Conservation (phyloP, 805 yeast species). For the Candida boidinii region DNA sequence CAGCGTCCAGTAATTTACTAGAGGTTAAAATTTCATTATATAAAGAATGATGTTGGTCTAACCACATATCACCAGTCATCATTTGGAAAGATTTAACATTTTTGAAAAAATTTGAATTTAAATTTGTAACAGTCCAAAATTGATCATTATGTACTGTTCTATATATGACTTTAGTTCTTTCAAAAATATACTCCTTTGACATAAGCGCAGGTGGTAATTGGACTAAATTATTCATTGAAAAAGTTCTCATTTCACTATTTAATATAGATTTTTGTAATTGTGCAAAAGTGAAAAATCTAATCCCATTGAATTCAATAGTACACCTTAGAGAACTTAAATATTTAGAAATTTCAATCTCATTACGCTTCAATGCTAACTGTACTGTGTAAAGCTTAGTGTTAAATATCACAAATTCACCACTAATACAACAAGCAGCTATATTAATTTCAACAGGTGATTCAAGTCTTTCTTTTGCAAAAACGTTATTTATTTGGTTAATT, state of each 20-base stretch:
- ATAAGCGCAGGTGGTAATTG: no score
- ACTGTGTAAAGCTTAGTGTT: no score
- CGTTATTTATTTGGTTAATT: constrained; percentile 1
- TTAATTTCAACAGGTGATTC: no score
- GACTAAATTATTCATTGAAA: no score
- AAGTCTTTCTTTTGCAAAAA: not conserved
- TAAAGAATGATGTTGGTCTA: constrained; percentile 23
- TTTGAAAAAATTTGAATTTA: constrained; percentile 33
- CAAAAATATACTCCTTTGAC: no score
- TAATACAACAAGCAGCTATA: constrained; percentile 34
- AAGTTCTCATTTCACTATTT: no score
- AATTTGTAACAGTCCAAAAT: constrained; percentile 44
- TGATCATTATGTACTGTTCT: constrained; percentile 34
- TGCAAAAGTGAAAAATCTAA: no score
- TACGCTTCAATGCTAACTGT: no score
- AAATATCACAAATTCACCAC: constrained; percentile 32
- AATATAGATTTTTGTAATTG: no score
- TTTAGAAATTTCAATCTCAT: no score
- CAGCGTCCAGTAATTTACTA: constrained; percentile 30
- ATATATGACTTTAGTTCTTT: constrained; percentile 19
- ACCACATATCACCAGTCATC: constrained; percentile 36
- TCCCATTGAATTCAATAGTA: no score
- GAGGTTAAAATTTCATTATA: constrained; percentile 27
- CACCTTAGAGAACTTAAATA: no score
- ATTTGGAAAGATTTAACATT: constrained; percentile 39